Evolutionary conservation across 768 basidiomycete species (phyloP).

Genomic region (Arthromyces matolae): DNA sequence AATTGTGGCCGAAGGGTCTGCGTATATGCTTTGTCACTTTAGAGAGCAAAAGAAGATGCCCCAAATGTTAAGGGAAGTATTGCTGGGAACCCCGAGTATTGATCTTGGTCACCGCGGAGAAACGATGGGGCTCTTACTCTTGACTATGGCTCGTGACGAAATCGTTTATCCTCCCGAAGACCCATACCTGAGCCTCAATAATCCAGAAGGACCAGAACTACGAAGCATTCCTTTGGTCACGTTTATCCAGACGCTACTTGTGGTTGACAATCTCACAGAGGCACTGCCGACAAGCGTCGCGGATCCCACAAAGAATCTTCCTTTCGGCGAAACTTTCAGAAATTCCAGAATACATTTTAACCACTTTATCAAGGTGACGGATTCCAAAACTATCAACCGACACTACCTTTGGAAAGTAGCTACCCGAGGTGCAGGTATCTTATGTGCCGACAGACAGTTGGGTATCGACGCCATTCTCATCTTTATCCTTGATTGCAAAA

Average conservation of each 20-base stretch:
- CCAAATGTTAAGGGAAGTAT: not conserved
- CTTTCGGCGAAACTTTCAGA: not conserved
- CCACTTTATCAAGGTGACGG: not conserved
- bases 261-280: too few relatives aligned
- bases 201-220: too few relatives aligned
- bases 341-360: not conserved
- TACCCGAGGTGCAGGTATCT: not conserved
- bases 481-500: not conserved
- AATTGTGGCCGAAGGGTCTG: not conserved
- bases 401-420: not conserved
- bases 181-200: too few relatives aligned
- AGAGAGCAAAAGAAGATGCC: too few relatives aligned
- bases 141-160: not conserved
- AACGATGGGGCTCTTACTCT: not conserved
- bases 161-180: not conserved
- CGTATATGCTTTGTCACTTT: too few relatives aligned
- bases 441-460: not conserved
- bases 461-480: not conserved
- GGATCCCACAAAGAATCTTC: not conserved
- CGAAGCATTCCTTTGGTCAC: too few relatives aligned
- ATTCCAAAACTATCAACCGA: not conserved
- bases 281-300: too few relatives aligned
- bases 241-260: too few relatives aligned
- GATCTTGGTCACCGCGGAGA: not conserved
- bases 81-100: not conserved